Conservation (phyloP, 2,329 filamentous ascomycete species). For the Thelonectria rubi region DNA sequence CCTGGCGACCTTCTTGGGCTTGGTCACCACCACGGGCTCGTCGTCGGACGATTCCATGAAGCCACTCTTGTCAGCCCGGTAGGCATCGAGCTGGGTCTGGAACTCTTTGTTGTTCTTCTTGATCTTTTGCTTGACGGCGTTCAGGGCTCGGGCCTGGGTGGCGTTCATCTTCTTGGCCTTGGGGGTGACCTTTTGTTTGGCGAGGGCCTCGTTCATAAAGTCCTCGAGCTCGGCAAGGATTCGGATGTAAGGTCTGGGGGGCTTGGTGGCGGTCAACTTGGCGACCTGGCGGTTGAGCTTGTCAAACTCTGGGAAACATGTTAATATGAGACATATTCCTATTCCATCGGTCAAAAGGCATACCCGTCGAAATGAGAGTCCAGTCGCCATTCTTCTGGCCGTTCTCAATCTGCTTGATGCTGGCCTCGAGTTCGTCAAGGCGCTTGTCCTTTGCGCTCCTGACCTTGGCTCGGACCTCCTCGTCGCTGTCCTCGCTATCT, state of each 20-base stretch:
- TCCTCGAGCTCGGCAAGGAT: constrained; percentile 93
- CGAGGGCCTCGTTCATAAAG: constrained; percentile 89
- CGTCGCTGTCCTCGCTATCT: constrained; percentile 86
- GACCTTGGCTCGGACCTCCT: constrained; percentile 84
- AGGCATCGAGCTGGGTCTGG: constrained; percentile 85
- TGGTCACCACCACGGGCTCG: constrained; percentile 63
- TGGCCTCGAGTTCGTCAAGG: constrained; percentile 89
- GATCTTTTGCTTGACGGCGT: constrained; percentile 97
- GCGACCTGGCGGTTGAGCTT: constrained; percentile 88
- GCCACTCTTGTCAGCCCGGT: constrained; percentile 82
- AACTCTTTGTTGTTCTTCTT: constrained; percentile 99
- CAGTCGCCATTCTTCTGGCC: constrained; percentile 98
- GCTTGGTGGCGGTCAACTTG: constrained; percentile 80
- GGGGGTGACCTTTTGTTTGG: constrained; percentile 93
- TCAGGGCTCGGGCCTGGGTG: constrained; percentile 90
- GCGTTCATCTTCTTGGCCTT: constrained; percentile 94
- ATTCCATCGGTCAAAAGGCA: constrained; percentile 5
- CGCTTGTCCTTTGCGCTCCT: constrained; percentile 99
- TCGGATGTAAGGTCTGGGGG: constrained; percentile 92
- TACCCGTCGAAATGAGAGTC: constrained; percentile 90
- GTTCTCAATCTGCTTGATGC: constrained; percentile 92
- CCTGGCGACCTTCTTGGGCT: constrained; percentile 50
- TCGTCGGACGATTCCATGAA: constrained; percentile 90
- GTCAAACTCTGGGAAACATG: constrained; percentile 77
- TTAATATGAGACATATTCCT: constrained; percentile 28